Base-by-base conservation (phyloP, 352 stramenopile species). In the Globisporangium emineosum region DNA sequence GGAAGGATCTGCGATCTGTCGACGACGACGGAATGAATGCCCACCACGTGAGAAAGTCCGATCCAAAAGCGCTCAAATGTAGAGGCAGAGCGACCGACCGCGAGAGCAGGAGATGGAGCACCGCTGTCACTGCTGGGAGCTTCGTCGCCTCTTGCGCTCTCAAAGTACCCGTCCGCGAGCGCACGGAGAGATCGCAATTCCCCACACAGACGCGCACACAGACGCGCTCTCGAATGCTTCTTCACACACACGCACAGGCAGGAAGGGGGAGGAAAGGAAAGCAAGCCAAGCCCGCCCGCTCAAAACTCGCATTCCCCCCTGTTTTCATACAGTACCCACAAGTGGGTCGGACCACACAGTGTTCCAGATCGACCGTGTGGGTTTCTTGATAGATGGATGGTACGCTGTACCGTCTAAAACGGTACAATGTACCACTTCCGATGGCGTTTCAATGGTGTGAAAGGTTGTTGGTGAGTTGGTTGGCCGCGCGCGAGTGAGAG, bases 401-500 rank as follows among this genome's bases (percentile, higher is more conserved):
- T 25, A 56, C 27, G 30, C 0, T 13, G 27, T 56, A 25, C 50
- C 50, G 10, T 23, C 1, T 2, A 21, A 17, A 40, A 17, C 9
- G 49, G 43, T 64, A 64, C 30, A 42, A 5, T 52, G 59, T 65
- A 35, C 47, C 49, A 23, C 1, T 15, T 3, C 1, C 1, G 6
- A 9, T 7, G 4, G 52, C 30, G 19, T 58, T 29, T 30, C 29
- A 66, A 52, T 52, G 54, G 30, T 62, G 43, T 67, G 62, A 67
- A 67, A 67, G 52, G 62, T 67, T 67, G 62, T 67, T 37, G 42
- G 42, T 55, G 27, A 7, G 62, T 53, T 67, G 62, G 62, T 67
- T 67, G 62, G 62, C 62, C 37, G 62, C 27, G 40, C 43, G 58
- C 35, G 52, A 67, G 29, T 15, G 59, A 45, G 27, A 10, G 37